Conservation (phyloP, 305 asterid species). For the Ilex paraguariensis region DNA sequence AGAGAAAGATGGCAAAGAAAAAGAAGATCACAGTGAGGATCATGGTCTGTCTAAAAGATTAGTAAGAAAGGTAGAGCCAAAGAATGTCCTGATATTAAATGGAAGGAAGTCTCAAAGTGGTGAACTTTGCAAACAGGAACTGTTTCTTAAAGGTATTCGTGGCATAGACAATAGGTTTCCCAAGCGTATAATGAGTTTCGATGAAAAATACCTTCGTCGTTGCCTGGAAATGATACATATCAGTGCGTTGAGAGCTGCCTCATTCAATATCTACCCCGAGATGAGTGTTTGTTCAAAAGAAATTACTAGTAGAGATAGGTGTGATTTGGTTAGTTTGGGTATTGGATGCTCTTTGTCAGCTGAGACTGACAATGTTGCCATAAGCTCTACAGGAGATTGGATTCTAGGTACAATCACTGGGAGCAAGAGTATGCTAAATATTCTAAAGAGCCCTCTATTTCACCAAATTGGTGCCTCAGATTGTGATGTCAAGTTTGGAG, state of each 20-base stretch:
- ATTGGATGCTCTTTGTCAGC: slow-evolving; percentile 33
- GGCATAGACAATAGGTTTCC: slow-evolving; percentile 43
- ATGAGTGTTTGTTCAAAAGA: slow-evolving; percentile 29
- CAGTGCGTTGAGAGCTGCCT: slow-evolving; percentile 39
- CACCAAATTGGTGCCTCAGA: slow-evolving; percentile 37
- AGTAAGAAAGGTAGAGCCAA: slow-evolving; percentile 21
- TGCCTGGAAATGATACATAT: slow-evolving; percentile 62
- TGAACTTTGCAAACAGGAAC: slow-evolving; percentile 30
- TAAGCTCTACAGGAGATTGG: slow-evolving; percentile 34
- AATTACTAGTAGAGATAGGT: slow-evolving; percentile 18
- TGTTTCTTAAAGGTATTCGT: slow-evolving; percentile 31
- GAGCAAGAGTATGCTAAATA: slow-evolving; percentile 73
- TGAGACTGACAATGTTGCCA: slow-evolving; percentile 16
- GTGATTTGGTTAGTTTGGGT: slow-evolving; percentile 26
- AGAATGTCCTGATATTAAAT: slow-evolving; percentile 30
- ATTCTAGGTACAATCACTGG: slow-evolving; percentile 39
- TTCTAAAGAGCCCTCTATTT: slow-evolving; percentile 63
- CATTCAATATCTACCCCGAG: slow-evolving; percentile 33
- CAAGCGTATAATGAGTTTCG: slow-evolving; percentile 52
- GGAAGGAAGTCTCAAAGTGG: slow-evolving; percentile 23
- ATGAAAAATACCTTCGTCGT: slow-evolving; percentile 57
- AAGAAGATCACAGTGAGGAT: slow-evolving; percentile 30
- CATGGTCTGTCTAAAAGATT: slow-evolving; percentile 21
- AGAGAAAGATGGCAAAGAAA: slow-evolving; percentile 28
- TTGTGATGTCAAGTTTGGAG: slow-evolving; percentile 15